Evolutionary conservation across 306 rosid species (phyloP), one percentile per base, ranked within the genome.

Genomic region (Abrus precatorius): DNA sequence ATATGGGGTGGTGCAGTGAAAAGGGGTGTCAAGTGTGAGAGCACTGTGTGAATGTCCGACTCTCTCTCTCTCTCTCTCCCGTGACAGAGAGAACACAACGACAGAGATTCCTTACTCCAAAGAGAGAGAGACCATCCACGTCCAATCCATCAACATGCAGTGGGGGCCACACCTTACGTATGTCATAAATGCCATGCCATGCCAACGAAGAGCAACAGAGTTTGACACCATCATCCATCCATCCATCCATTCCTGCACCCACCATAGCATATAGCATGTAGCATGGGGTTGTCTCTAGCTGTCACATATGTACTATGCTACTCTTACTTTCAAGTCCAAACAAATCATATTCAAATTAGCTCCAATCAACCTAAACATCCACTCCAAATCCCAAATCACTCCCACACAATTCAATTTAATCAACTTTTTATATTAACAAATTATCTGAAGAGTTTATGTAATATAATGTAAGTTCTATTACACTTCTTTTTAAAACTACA

Each of bases 31-130:
- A 20, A 20, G 20, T 20, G 0, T 32, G 40, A 36, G 40, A 59
- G 14, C 10, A 20, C 20, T 20, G 52, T 34, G 5, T 36, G 3
- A 52, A 4, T 20, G 20, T 20, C 20, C 20, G 20, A 20, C 0
- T 20, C 20, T 20, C 20, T 20, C 20, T 20, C 20, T 20, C 20
- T 20, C 20, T 45, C 44, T 47, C 27, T 20, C 75, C 78, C 78
- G 79, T 83, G 78, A 83, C 50, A 34, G 33, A 77, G 74, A 78
- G 75, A 73, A 79, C 81, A n/a, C 40, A 74, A 78, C 85, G 88
- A 81, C 91, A 86, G 74, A 88, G 85, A 86, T 86, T 83, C 89
- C 85, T 77, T 79, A 75, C 80, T 77, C 83, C 83, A 71, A 70
- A 76, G 84, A 69, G 79, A 63, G 29, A 52, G 41, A 14, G 54